Conservation (phyloP, 805 yeast genomes). For the Candida chauliodis region DNA sequence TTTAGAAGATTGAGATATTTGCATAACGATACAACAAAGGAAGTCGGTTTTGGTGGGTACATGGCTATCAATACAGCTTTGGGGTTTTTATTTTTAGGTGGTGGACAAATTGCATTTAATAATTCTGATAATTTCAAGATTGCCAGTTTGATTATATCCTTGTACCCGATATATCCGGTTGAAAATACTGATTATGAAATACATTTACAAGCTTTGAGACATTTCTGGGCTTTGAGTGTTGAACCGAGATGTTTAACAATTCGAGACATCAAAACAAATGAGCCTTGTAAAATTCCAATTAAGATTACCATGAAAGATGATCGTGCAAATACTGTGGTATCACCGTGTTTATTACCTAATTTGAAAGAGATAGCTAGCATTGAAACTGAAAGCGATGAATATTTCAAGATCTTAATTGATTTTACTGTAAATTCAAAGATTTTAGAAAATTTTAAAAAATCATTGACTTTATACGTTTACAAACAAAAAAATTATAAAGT, state of each 20-base stretch:
- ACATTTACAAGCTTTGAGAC: constrained; percentile 80
- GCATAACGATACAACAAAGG: constrained; percentile 54
- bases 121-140: constrained; percentile 54
- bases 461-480: constrained; percentile 50
- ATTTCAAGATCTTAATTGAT: constrained; percentile 52
- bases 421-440: constrained; percentile 40
- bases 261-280: constrained; percentile 61
- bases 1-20: constrained; percentile 69
- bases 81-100: constrained; percentile 86
- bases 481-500: constrained; percentile 41
- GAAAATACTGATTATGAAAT: constrained; percentile 44
- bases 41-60: constrained; percentile 60
- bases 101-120: constrained; percentile 84
- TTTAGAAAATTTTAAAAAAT: constrained; percentile 39
- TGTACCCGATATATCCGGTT: constrained; percentile 71
- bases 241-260: constrained; percentile 78
- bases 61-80: constrained; percentile 77
- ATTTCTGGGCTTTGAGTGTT: constrained; percentile 85
- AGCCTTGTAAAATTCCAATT: constrained; percentile 49
- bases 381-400: constrained; percentile 43
- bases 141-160: constrained; percentile 67
- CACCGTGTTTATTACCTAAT: constrained; percentile 74
- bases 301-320: constrained; percentile 40
- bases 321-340: constrained; percentile 21
- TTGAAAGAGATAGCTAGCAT: constrained; percentile 47